Evolutionary conservation across 768 basidiomycete species (phyloP), one percentile per base, ranked within the genome.

Genomic region (Tricholomella constricta): DNA sequence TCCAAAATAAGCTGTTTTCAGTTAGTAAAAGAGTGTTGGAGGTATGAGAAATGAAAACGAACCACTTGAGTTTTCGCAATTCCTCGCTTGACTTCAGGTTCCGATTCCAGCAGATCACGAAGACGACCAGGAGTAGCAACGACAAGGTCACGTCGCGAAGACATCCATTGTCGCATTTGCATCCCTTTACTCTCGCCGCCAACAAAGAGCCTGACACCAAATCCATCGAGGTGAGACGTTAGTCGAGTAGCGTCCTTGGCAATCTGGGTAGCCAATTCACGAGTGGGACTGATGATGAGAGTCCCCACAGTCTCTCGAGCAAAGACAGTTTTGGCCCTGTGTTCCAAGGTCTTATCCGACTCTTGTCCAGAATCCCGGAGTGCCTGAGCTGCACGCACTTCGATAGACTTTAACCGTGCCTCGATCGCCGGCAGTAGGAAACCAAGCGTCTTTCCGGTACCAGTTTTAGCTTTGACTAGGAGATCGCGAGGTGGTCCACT

Each of bases 51-150:
- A 32, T 51, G 17, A 48, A 20, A 10, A 73, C 85, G 38, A 59
- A 89, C 89, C 59, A 84, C 73, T 60, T 84, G 76, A 2, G 87
- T 79, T 15, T 77, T 71, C 19, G 69, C 65, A 20, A 95, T 62
- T 2, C 78, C 79, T 2, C 74, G 72, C 17, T 70, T 70, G 9
- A 94, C 77, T 2, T 77, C 76, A 1, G 78, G 76, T 48, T 86
- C 84, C 40, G 72, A 78, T 51, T 79, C 69, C 47, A 96, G 63
- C 36, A 92, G 59, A 67, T 96, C 94, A 52, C 83, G 77, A 46
- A 97, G 68, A 19, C 94, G 81, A 40, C 94, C 94, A n/a, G 94
- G 92, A 0, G 94, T 98, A 0, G 85, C 86, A 29, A 97, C 91
- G 38, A 96, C 83, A 45, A 96, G 82, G 65, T 97, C 94, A 56